Conservation (phyloP, 805 yeast genomes). For the Ogataea allantospora region DNA sequence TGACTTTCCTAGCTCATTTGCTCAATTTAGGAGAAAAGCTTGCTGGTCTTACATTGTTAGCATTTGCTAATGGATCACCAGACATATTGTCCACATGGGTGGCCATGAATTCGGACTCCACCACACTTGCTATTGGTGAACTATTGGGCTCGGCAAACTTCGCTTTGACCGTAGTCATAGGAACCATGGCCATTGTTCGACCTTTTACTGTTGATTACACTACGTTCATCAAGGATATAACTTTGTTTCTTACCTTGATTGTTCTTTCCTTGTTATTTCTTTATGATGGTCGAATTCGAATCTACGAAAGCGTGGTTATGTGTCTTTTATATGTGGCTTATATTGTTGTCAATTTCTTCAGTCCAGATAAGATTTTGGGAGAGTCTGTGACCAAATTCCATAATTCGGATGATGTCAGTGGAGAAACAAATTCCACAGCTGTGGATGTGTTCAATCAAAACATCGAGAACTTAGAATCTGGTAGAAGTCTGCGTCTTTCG, state of each 20-base stretch:
- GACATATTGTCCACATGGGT: conserved; percentile 83
- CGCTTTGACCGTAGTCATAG: conserved; percentile 50
- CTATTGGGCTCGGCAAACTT: conserved; percentile 54
- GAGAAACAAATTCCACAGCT: conserved; percentile 4
- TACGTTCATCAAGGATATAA: conserved; percentile 59
- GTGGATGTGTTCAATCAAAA: conserved; percentile 24
- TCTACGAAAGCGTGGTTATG: conserved; percentile 58
- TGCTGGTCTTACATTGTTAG: conserved; percentile 83
- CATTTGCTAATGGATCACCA: conserved; percentile 91
- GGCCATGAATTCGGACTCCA: conserved; percentile 71
- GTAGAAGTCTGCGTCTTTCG: conserved; percentile 28
- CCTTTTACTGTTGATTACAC: conserved; percentile 49
- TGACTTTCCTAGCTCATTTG: conserved; percentile 60
- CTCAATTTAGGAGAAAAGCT: conserved; percentile 70
- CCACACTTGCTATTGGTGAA: conserved; percentile 53
- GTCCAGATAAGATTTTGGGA: conserved; percentile 29
- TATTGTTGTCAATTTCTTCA: conserved; percentile 41
- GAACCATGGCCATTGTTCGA: conserved; percentile 44
- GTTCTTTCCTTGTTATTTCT: conserved; percentile 51
- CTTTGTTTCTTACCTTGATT: conserved; percentile 53
- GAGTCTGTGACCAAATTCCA: conserved; percentile 1
- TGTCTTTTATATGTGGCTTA: conserved; percentile 55
- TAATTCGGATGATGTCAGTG: conserved; percentile 4
- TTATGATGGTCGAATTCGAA: conserved; percentile 51
- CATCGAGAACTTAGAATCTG: conserved; percentile 29